Percentiles rank a stretch among this genome's conserved stretches.
These are phyloP conservation scores for Aspergillus persii DNA, from an alignment of 2,329 filamentous ascomycete genomes.

Conservation along the genomic window DNA sequence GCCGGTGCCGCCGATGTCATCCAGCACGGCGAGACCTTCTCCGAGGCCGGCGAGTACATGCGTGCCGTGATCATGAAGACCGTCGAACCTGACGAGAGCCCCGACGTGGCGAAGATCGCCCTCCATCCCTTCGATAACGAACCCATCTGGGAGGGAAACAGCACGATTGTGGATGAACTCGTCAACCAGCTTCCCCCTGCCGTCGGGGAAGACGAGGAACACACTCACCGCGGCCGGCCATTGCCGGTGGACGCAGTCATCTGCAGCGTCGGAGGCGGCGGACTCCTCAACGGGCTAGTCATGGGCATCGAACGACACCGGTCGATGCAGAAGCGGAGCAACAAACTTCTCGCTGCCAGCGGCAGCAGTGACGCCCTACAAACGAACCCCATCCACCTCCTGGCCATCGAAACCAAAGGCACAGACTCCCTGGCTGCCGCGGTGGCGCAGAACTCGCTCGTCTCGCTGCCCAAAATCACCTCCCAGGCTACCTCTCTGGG, in stretches of 20 bases:
- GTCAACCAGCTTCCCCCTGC: conserved; percentile 39
- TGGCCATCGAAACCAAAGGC: conserved; percentile 74
- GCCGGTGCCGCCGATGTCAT: conserved; percentile 67
- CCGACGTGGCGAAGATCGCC: conserved; percentile 39
- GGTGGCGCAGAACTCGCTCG: conserved; percentile 52
- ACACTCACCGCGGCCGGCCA: conserved; percentile 26
- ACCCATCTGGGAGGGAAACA: conserved; percentile 47
- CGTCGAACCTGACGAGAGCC: conserved; percentile 19
- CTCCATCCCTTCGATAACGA: conserved; percentile 47
- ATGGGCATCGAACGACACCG: conserved; percentile 59
- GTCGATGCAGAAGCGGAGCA: conserved; percentile 34
- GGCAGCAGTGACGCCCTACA: neutral
- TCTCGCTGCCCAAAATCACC: conserved; percentile 69
- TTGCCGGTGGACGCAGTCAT: conserved; percentile 65
- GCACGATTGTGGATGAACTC: conserved; percentile 46
- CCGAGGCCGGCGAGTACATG: conserved; percentile 67
- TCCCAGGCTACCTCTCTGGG: conserved; percentile 74
- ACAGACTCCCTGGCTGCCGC: conserved; percentile 68
- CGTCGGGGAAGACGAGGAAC: conserved; percentile 31
- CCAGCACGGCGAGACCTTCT: conserved; percentile 66
- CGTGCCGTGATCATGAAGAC: conserved; percentile 49
- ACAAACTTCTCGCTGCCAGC: conserved; percentile 11
- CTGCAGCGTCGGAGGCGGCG: conserved; percentile 78
- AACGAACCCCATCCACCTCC: conserved; percentile 48
- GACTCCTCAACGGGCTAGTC: conserved; percentile 73